Conservation (phyloP, 2,329 filamentous ascomycete genomes). For the Sarocladiaceae sp. region DNA sequence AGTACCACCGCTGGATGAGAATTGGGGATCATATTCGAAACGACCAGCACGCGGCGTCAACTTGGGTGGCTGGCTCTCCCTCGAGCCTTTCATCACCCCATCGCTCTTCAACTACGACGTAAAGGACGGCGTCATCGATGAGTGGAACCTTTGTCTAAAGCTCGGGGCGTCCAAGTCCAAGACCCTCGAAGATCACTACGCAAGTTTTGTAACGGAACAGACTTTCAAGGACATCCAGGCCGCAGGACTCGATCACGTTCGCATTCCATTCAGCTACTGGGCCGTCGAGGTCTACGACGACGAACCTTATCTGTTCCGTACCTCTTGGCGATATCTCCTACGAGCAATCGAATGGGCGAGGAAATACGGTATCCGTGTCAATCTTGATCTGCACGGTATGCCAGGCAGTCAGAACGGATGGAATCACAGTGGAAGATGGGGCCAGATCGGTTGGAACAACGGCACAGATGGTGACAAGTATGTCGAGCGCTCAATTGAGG, state of each 20-base stretch:
- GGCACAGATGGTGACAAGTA: conserved; percentile 79
- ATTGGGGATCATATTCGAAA: conserved; percentile 70
- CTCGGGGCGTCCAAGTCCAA: conserved; percentile 61
- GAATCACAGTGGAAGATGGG: conserved; percentile 88
- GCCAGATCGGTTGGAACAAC: conserved; percentile 79
- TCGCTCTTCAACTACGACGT: conserved; percentile 73
- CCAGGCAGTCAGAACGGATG: conserved; percentile 95
- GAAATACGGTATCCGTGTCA: conserved; percentile 85
- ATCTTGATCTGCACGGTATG: conserved; percentile 86
- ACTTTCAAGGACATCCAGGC: conserved; percentile 79
- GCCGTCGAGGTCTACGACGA: conserved; percentile 76
- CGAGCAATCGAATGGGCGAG: conserved; percentile 90
- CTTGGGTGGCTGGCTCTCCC: conserved; percentile 84
- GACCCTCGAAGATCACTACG: conserved; percentile 85
- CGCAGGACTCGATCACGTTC: conserved; percentile 92
- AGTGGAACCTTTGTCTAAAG: conserved; percentile 70
- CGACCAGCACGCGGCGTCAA: conserved; percentile 86
- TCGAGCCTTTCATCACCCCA: conserved; percentile 94
- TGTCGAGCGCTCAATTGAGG: conserved; percentile 72
- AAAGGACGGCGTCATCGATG: conserved; percentile 67
- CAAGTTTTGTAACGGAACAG: conserved; percentile 76
- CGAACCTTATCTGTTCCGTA: conserved; percentile 82
- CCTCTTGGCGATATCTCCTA: conserved; percentile 88
- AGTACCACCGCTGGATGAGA: conserved; percentile 68
- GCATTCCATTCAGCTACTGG: conserved; percentile 95